A percentile compares a stretch with the other conserved stretches of the same genome.
Evolutionary conservation across 2,329 filamentous ascomycete species (phyloP).

Genomic region (Colletotrichum noveboracense): DNA sequence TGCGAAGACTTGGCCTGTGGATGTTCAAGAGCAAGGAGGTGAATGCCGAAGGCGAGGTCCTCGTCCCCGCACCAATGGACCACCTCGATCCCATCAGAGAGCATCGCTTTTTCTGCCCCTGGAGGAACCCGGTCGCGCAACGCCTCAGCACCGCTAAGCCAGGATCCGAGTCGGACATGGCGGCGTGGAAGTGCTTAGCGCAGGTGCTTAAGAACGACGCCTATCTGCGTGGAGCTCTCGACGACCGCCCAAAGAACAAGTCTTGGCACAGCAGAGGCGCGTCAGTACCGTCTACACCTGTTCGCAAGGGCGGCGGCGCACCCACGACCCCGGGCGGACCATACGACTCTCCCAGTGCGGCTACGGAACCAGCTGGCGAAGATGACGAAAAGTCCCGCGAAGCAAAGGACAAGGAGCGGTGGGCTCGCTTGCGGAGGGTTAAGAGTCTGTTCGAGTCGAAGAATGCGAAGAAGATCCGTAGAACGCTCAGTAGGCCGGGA

Average conservation of each 20-base stretch:
- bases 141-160: constrained; percentile 41
- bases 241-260: constrained; percentile 22
- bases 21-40: constrained; percentile 83
- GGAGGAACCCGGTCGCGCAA: constrained; percentile 71
- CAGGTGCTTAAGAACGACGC: constrained; percentile 64
- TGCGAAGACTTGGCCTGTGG: constrained; percentile 90
- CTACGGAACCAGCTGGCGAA: constrained; percentile 32
- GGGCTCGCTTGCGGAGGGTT: constrained; percentile 73
- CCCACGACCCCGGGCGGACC: constrained; percentile 15
- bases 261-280: constrained; percentile 18
- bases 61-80: constrained; percentile 67
- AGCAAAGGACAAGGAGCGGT: constrained; percentile 73
- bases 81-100: constrained; percentile 72
- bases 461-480: constrained; percentile 56
- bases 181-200: constrained; percentile 61
- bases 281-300: constrained; percentile 15
- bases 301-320: constrained; percentile 6
- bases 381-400: constrained; percentile 52
- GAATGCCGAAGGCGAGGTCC: constrained; percentile 54
- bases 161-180: constrained; percentile 38
- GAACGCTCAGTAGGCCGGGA: constrained; percentile 46
- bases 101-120: constrained; percentile 85
- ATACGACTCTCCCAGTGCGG: constrained; percentile 22
- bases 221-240: constrained; percentile 46
- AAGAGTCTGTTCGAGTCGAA: constrained; percentile 76